These are phyloP conservation scores for Ramalina intermedia DNA, from an alignment of 495 filamentous ascomycete genomes.

Conservation along the genomic window DNA sequence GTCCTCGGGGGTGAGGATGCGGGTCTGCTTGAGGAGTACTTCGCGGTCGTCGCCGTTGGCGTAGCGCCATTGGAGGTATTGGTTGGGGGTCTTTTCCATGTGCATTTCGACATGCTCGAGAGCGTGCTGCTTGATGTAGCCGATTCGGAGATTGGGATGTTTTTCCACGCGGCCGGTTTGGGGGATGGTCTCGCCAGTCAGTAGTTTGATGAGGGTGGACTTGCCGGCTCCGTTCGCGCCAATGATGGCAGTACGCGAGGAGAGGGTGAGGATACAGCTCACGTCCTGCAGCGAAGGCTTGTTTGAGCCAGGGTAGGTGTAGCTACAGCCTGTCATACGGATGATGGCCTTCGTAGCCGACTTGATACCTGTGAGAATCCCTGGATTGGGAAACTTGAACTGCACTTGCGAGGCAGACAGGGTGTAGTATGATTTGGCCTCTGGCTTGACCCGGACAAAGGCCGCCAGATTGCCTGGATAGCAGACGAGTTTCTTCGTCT, in stretches of 20 bases:
- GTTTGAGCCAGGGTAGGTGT: constrained; percentile 70
- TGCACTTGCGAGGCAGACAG: constrained; percentile 77
- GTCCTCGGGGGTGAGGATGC: constrained; percentile 73
- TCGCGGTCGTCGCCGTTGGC: constrained; percentile 93
- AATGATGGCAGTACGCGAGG: constrained; percentile 88
- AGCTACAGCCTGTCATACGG: constrained; percentile 82
- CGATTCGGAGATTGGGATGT: constrained; percentile 96
- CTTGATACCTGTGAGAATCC: constrained; percentile 89
- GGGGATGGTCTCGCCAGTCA: constrained; percentile 91
- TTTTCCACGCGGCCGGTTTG: constrained; percentile 85
- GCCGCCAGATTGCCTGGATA: constrained; percentile 90
- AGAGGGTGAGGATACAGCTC: constrained; percentile 73
- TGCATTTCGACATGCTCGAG: constrained; percentile 99
- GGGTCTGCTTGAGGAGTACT: constrained; percentile 93
- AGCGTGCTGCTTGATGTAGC: constrained; percentile 98
- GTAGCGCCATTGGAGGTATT: constrained; percentile 98
- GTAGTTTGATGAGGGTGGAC: constrained; percentile 91
- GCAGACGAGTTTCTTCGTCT: constrained; percentile 86
- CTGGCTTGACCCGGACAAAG: constrained; percentile 86
- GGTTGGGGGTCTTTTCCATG: constrained; percentile 95
- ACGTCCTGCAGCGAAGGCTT: constrained; percentile 83
- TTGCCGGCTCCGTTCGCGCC: constrained; percentile 97
- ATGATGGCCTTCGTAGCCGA: constrained; percentile 86
- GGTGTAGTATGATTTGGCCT: constrained; percentile 97
- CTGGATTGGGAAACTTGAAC: constrained; percentile 96